A percentile compares a stretch with the other conserved stretches of the same genome.
These are phyloP conservation scores for Populus hybrid DNA, from an alignment of 441 rosid genomes.

Conservation along the genomic window DNA sequence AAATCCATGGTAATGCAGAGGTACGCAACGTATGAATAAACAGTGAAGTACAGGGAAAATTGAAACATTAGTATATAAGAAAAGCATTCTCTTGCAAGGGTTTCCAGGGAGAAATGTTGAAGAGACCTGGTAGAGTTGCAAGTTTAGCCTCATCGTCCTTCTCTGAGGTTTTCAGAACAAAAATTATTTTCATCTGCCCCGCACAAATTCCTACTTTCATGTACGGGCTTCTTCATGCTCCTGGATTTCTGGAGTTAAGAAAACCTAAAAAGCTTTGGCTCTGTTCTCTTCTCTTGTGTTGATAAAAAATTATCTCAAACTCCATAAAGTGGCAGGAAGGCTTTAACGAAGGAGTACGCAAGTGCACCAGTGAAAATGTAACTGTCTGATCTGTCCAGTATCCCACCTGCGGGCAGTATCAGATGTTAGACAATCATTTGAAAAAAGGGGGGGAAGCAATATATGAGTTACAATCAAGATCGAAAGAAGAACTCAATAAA, in stretches of 20 bases:
- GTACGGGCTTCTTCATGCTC: background rate
- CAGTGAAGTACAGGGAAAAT: constrained; percentile 4
- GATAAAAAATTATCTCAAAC: constrained; percentile 35
- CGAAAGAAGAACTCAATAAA: too few species aligned
- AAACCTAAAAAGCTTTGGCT: background rate
- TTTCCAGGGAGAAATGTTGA: background rate
- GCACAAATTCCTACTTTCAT: background rate
- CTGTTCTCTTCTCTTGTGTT: constrained; percentile 1
- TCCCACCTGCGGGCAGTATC: constrained; percentile 52
- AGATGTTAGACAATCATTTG: background rate
- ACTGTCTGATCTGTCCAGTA: constrained; percentile 88
- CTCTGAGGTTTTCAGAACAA: constrained; percentile 3
- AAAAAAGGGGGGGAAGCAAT: background rate
- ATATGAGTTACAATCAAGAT: too few species aligned
- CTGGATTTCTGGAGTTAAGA: constrained; percentile 5
- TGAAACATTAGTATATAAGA: background rate
- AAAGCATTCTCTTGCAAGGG: constrained; percentile 1
- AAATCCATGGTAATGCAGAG: background rate
- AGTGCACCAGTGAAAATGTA: constrained; percentile 94
- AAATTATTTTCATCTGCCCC: background rate
- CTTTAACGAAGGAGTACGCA: constrained; percentile 78
- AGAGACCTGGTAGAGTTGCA: constrained; percentile 10
- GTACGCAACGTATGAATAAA: background rate
- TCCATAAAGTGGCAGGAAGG: constrained; percentile 68
- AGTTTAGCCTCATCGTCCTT: constrained; percentile 7